phyloP scores from a whole-genome alignment of 78 protist genomes.

The Bigelowiella natans region DNA sequence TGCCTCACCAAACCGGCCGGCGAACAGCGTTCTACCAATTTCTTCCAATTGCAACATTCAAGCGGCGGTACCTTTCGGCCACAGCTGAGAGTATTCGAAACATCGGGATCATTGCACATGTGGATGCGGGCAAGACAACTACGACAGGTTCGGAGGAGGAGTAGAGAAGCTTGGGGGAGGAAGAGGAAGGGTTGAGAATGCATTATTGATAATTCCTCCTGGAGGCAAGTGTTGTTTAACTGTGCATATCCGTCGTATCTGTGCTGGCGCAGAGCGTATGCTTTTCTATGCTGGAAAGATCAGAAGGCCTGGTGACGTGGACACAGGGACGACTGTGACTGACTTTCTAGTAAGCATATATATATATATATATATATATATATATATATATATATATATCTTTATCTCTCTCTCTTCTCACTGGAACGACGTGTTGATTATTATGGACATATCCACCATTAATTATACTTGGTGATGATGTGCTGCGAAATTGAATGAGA shows the following conservation, averaged over 20 bases:
- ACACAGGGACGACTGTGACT: background rate
- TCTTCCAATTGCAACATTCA: no score
- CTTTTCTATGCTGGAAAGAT: background rate
- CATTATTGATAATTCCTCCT: background rate
- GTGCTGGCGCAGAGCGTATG: background rate
- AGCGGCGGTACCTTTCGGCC: background rate
- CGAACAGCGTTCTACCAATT: no score
- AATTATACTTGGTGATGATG: no score
- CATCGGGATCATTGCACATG: constrained; percentile 77
- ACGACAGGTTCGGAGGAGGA: constrained; percentile 55
- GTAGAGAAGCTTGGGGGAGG: background rate
- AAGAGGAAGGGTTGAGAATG: background rate
- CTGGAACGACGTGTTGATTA: no score
- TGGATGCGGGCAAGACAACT: constrained; percentile 81
- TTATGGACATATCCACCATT: no score
- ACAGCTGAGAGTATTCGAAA: background rate
- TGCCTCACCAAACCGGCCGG: no score
- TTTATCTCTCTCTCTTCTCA: no score
- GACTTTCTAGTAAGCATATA: background rate
- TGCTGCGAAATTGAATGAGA: no score
- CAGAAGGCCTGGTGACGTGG: background rate
- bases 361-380: background rate
- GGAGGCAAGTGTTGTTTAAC: no score
- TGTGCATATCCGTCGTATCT: no score
- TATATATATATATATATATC: background rate